Evolutionary conservation across 306 rosid species (phyloP).

Genomic region (Dryas drummondii): DNA sequence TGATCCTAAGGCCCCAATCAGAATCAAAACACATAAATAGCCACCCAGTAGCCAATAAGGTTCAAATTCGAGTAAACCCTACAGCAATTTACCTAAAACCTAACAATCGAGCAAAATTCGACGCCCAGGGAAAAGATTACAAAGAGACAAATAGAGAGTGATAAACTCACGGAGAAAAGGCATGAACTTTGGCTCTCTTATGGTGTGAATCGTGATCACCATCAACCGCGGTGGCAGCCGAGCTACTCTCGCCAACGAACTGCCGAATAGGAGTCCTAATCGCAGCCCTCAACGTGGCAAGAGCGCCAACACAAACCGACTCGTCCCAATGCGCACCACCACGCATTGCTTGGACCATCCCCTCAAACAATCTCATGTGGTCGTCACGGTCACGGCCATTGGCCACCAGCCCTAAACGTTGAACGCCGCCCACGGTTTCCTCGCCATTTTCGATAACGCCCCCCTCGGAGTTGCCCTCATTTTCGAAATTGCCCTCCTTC

Average conservation of each 20-base stretch:
- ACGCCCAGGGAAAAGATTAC: not conserved
- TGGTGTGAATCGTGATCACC: constrained; percentile 58
- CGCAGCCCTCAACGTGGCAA: constrained; percentile 35
- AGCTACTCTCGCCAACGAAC: constrained; percentile 66
- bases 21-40: too few species aligned
- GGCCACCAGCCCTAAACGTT: constrained; percentile 20
- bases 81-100: not conserved
- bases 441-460: constrained; percentile 32
- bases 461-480: constrained; percentile 30
- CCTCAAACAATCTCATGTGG: constrained; percentile 36
- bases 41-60: not conserved
- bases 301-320: constrained; percentile 25
- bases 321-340: constrained; percentile 36
- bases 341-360: constrained; percentile 41
- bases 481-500: constrained; percentile 42
- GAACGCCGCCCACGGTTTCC: constrained; percentile 17
- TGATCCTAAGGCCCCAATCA: not conserved
- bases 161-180: constrained; percentile 58
- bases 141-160: not conserved
- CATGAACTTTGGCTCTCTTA: constrained; percentile 81
- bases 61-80: not conserved
- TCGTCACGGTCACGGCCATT: constrained; percentile 27
- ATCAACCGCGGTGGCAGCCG: constrained; percentile 39
- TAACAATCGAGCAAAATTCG: not conserved
- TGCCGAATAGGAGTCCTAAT: constrained; percentile 24